These are phyloP conservation scores for Vitis cinerea DNA, from an alignment of 164 flowering plant species.

Conservation along the genomic window DNA sequence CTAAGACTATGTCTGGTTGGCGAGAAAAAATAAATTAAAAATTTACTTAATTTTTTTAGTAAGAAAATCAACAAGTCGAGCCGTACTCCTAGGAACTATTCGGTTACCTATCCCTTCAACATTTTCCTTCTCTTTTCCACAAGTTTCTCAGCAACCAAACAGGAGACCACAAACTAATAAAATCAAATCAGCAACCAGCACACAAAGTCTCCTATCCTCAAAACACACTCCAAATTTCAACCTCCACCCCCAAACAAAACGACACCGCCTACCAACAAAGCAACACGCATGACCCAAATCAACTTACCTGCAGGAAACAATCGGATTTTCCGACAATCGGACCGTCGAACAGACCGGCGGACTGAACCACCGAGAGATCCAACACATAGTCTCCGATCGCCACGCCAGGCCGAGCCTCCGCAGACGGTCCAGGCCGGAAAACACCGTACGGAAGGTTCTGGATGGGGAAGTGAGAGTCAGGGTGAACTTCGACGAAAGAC, in stretches of 20 bases:
- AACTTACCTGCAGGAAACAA: slow-evolving; percentile 74
- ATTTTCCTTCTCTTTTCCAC: neutral
- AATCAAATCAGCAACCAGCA: too few relatives aligned
- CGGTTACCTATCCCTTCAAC: too few relatives aligned
- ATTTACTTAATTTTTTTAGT: too few relatives aligned
- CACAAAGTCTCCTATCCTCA: too few relatives aligned
- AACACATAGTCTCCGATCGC: slow-evolving; percentile 88
- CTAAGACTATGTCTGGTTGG: neutral
- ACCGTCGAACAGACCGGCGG: slow-evolving; percentile 81
- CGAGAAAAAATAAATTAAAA: neutral
- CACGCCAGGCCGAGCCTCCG: slow-evolving; percentile 66
- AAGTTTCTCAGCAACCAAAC: neutral
- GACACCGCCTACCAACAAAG: too few relatives aligned
- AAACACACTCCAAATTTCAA: too few relatives aligned
- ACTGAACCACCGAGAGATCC: slow-evolving; percentile 73
- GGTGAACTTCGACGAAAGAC: slow-evolving; percentile 71
- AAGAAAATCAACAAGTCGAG: too few relatives aligned
- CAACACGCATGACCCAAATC: too few relatives aligned
- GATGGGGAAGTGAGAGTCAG: slow-evolving; percentile 87
- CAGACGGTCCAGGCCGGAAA: slow-evolving; percentile 48
- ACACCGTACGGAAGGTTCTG: slow-evolving; percentile 95
- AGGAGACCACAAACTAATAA: too few relatives aligned
- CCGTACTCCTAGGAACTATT: too few relatives aligned
- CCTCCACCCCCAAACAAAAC: too few relatives aligned
- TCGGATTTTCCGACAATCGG: slow-evolving; percentile 59